phyloP scores from a whole-genome alignment of 768 basidiomycete species.

The Neoboletus brunneissimus region DNA sequence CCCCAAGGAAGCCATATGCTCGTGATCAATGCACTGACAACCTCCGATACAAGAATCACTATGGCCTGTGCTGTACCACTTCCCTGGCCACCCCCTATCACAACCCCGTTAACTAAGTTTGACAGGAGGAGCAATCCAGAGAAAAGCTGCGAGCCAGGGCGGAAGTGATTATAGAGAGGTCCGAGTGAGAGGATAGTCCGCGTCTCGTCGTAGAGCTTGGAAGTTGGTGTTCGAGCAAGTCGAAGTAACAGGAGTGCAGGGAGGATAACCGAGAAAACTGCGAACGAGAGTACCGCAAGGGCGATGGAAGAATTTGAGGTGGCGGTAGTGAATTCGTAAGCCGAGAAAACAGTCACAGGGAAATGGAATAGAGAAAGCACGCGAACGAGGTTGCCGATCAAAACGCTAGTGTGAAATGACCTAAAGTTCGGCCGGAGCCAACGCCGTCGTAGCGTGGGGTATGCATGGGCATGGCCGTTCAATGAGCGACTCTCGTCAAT shows the following conservation, averaged over 20 bases:
- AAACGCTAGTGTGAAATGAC: slow-evolving; percentile 76
- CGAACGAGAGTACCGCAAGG: slow-evolving; percentile 80
- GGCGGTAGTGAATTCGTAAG: slow-evolving; percentile 53
- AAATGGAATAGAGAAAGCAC: slow-evolving; percentile 91
- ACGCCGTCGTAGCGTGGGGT: slow-evolving; percentile 29
- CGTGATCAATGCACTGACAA: slow-evolving; percentile 81
- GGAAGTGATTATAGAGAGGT: slow-evolving; percentile 92
- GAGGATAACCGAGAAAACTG: slow-evolving; percentile 71
- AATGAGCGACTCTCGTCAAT: slow-evolving; percentile 32
- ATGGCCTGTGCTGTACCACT: slow-evolving; percentile 92
- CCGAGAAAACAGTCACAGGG: slow-evolving; percentile 89
- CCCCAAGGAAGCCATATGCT: slow-evolving; percentile 98
- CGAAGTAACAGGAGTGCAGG: slow-evolving; percentile 74
- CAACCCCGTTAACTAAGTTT: slow-evolving; percentile 79
- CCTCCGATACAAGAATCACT: slow-evolving; percentile 85
- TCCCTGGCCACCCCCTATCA: slow-evolving; percentile 85
- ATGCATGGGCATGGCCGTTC: slow-evolving; percentile 21
- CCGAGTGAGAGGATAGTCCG: slow-evolving; percentile 87
- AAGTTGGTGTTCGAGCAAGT: slow-evolving; percentile 77
- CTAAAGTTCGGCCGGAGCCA: slow-evolving; percentile 54
- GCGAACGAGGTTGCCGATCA: slow-evolving; percentile 90
- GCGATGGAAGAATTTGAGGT: slow-evolving; percentile 59
- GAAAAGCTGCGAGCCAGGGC: slow-evolving; percentile 88
- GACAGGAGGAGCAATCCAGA: slow-evolving; percentile 75
- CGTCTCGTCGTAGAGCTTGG: slow-evolving; percentile 93